Percentiles rank a stretch among this genome's conserved stretches.
Conservation (phyloP, 2,329 filamentous ascomycete genomes). For the Sporothrix phasma region DNA sequence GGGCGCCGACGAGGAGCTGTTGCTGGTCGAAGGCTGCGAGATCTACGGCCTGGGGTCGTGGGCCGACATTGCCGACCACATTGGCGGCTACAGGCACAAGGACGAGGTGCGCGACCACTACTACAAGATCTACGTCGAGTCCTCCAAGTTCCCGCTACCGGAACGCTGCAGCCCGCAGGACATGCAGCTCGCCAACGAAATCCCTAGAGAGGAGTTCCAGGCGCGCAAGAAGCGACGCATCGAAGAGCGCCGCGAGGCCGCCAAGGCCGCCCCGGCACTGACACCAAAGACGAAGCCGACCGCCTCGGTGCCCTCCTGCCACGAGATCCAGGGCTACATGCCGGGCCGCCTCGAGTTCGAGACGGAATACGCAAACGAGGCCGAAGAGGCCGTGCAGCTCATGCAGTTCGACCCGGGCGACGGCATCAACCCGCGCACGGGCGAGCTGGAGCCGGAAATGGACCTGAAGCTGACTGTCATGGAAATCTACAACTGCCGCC, state of each 20-base stretch:
- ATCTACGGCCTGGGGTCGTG: conserved; percentile 94
- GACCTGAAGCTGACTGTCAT: conserved; percentile 96
- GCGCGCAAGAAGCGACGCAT: conserved; percentile 85
- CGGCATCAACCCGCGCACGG: conserved; percentile 73
- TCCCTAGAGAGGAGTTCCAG: conserved; percentile 89
- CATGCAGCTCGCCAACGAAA: conserved; percentile 63
- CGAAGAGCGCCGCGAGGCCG: conserved; percentile 78
- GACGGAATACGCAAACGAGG: conserved; percentile 94
- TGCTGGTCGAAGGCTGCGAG: conserved; percentile 86
- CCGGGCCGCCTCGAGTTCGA: conserved; percentile 94
- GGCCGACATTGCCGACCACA: conserved; percentile 97
- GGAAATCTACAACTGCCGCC: conserved; percentile 90
- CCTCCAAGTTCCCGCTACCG: conserved; percentile 74
- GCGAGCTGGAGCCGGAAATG: conserved; percentile 88
- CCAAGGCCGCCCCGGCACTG: conserved; percentile 71
- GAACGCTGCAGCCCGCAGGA: conserved; percentile 77
- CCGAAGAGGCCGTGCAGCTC: conserved; percentile 93
- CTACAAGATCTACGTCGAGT: conserved; percentile 75
- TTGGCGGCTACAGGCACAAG: conserved; percentile 86
- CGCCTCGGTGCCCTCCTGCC: conserved; percentile 86
- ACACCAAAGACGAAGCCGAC: conserved; percentile 94
- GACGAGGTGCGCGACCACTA: conserved; percentile 97
- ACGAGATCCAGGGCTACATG: conserved; percentile 99
- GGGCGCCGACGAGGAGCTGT: conserved; percentile 94
- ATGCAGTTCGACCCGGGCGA: conserved; percentile 98